Evolutionary conservation across 176 grass and related monocot species (phyloP).

Genomic region (Hyparrhenia diplandra): DNA sequence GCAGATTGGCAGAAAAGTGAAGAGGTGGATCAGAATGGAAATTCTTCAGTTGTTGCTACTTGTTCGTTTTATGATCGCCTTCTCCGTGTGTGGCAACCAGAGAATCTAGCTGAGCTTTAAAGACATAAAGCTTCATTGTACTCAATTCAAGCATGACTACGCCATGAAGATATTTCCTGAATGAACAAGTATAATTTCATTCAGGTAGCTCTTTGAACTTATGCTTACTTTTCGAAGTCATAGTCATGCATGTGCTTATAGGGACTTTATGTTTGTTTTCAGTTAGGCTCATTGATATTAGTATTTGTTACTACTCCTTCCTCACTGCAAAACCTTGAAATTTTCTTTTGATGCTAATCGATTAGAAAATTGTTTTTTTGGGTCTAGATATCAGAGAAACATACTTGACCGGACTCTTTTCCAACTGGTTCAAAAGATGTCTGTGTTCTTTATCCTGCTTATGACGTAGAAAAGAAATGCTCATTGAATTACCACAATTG

Average conservation of each 20-base stretch:
- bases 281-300: neutral
- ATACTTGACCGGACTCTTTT: no score
- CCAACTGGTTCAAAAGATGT: neutral
- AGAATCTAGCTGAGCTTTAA: slow-evolving; percentile 43
- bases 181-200: slow-evolving; percentile 35
- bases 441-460: neutral
- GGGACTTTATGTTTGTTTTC: no score
- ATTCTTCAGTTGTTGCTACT: slow-evolving; percentile 57
- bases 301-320: neutral
- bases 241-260: slow-evolving; percentile 12
- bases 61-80: slow-evolving; percentile 94
- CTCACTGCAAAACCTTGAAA: neutral
- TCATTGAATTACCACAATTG: neutral
- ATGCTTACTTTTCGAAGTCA: slow-evolving; percentile 14
- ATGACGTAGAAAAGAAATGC: neutral
- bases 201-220: slow-evolving; percentile 26
- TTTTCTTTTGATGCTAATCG: slow-evolving; percentile 17
- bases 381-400: neutral
- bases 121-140: slow-evolving; percentile 7
- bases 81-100: slow-evolving; percentile 69
- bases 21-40: slow-evolving; percentile 1
- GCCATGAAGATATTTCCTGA: slow-evolving; percentile 17
- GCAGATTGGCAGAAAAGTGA: slow-evolving; percentile 85
- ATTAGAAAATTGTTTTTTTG: neutral
- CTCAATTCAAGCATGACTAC: slow-evolving; percentile 11